phyloP scores from a whole-genome alignment of 768 basidiomycete species.

The Jaapia argillacea region DNA sequence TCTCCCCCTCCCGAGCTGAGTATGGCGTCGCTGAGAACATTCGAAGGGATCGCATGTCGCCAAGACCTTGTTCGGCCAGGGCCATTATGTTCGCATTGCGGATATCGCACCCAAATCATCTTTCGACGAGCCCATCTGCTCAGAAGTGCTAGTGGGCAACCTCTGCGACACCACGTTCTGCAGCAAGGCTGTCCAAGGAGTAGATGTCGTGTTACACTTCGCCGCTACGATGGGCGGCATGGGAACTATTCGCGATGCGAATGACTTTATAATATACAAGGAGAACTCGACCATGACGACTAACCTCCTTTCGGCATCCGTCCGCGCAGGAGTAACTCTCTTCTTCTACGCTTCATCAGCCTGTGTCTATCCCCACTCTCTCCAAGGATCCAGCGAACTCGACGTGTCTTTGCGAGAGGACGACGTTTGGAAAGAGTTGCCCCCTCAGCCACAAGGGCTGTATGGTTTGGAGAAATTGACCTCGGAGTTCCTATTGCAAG shows the following conservation, averaged over 20 bases:
- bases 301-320: constrained; percentile 32
- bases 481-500: constrained; percentile 34
- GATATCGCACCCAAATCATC: constrained; percentile 23
- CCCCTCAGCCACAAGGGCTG: constrained; percentile 39
- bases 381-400: constrained; percentile 22
- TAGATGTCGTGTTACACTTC: constrained; percentile 41
- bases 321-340: constrained; percentile 25
- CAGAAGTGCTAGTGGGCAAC: constrained; percentile 33
- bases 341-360: constrained; percentile 52
- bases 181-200: constrained; percentile 24
- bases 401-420: constrained; percentile 37
- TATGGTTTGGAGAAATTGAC: constrained; percentile 51
- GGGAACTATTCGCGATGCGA: constrained; percentile 45
- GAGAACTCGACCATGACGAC: constrained; percentile 41
- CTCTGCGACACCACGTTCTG: constrained; percentile 34
- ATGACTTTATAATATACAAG: constrained; percentile 38
- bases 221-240: constrained; percentile 59
- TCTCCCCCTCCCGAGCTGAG: background rate
- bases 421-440: constrained; percentile 29
- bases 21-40: constrained; percentile 1
- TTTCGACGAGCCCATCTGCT: constrained; percentile 13
- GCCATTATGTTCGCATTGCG: constrained; percentile 30
- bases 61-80: constrained; percentile 21
- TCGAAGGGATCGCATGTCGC: constrained; percentile 43
- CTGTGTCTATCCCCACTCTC: constrained; percentile 40